phyloP scores from a whole-genome alignment of 129 eudicot species.

The Centaurea solstitialis region DNA sequence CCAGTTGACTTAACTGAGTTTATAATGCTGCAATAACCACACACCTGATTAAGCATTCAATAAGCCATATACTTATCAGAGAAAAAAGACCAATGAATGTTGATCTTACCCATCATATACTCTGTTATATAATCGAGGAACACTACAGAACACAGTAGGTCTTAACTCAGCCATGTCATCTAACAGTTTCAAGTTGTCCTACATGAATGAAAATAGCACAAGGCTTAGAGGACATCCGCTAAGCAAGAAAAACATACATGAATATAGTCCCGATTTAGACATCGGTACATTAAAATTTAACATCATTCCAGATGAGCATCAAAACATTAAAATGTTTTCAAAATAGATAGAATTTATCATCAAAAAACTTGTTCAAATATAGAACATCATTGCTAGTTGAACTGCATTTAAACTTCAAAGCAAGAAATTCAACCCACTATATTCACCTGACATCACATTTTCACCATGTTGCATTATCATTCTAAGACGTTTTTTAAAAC shows the following conservation, averaged over 20 bases:
- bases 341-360: neutral
- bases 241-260: neutral
- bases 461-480: too few species aligned
- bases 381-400: too few species aligned
- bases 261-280: neutral
- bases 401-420: too few species aligned
- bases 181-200: constrained; percentile 81
- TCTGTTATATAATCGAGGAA: constrained; percentile 80
- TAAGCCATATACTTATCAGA: neutral
- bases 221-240: neutral
- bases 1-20: constrained; percentile 78
- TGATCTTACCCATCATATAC: constrained; percentile 69
- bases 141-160: constrained; percentile 85
- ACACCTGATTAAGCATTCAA: constrained; percentile 12
- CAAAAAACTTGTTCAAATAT: too few species aligned
- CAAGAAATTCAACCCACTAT: too few species aligned
- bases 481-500: too few species aligned
- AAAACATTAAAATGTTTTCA: neutral
- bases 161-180: constrained; percentile 73
- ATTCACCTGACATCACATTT: too few species aligned
- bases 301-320: neutral
- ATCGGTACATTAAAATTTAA: neutral
- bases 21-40: constrained; percentile 51
- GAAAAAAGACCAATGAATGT: neutral
- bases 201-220: constrained; percentile 18